phyloP scores from a whole-genome alignment of 768 basidiomycete genomes.

The Auricularia sp. region DNA sequence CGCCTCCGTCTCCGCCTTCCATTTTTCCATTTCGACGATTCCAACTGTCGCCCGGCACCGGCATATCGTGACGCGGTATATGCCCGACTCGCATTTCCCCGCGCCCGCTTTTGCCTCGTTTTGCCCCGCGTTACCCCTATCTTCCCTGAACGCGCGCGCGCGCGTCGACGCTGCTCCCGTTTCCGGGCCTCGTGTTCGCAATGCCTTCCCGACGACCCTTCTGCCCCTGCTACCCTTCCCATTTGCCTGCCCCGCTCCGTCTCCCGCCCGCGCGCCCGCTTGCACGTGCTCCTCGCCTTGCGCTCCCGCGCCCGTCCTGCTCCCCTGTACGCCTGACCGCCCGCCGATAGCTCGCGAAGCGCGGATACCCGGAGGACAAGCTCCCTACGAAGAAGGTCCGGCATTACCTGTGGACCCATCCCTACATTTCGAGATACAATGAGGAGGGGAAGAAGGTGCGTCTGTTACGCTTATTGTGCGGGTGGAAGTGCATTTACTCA shows the following conservation, averaged over 20 bases:
- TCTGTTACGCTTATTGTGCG: not conserved
- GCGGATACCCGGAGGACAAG: constrained; percentile 88
- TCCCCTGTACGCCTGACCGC: not conserved
- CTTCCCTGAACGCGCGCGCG: no score
- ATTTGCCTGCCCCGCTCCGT: no score
- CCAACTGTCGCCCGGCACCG: no score
- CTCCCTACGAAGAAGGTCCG: constrained; percentile 92
- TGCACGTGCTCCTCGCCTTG: no score
- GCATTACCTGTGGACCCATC: not conserved
- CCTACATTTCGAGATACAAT: constrained; percentile 45
- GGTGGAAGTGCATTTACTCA: not conserved
- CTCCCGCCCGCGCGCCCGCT: no score
- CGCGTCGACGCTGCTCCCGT: not conserved
- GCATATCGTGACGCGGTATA: no score
- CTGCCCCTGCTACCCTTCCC: not conserved
- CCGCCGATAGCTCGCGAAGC: constrained; percentile 50
- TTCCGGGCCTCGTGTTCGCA: not conserved
- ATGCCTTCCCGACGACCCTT: not conserved
- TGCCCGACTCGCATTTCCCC: no score
- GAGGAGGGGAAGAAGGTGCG: constrained; percentile 81
- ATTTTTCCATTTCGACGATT: no score
- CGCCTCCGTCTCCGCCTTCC: no score
- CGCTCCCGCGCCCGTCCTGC: not conserved
- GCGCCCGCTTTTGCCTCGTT: no score
- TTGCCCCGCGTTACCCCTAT: not conserved